Evolutionary conservation across 2,329 filamentous ascomycete genomes (phyloP), one percentile per base, ranked within the genome.

Genomic region (Alternaria atra): DNA sequence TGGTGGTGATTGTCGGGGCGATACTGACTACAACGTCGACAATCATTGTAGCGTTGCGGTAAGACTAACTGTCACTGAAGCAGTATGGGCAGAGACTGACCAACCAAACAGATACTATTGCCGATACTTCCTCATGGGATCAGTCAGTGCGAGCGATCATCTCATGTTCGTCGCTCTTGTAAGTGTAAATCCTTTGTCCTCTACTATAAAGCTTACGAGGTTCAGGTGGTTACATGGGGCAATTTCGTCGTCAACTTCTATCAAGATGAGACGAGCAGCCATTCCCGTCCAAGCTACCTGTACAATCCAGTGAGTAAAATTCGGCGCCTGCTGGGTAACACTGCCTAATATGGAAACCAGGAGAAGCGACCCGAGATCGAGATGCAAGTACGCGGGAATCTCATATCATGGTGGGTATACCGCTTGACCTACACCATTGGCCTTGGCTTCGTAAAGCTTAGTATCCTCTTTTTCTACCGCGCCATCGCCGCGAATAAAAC

Each of bases 1-100:
- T 78, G 30, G 76, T 77, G 61, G 71, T 76, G 56, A 73, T 78
- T 48, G 73, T 76, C 15, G 74, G 74, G 39, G 58, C 67, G 35
- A 74, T 69, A n/a, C 64, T 78, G 64, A 78, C 76, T n/a, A 70
- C 71, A 37, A 39, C 77, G 29, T 77, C 75, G n/a, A 78, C 74
- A 6, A 57, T 78, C 13, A 61, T 78, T 12, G 70, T 78, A 43
- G 67, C 55, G 0, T 56, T 77, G 40, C 73, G 75, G 75, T 78
- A 63, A 39, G 70, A 62, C 35, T 25, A 25, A n/a, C 23, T 40
- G 35, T 17, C 7, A 6, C 32, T 47, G 9, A 25, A n/a, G 15
- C 37, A 20, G 5, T 25, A 25, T 9, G 12, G 40, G 5, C 7
- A 23, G 30, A n/a, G 25, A 46, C 60, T 68, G 34, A 68, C 37